These are phyloP conservation scores for Verticillium albo-atrum DNA, from an alignment of 2,329 filamentous ascomycete species.

Conservation along the genomic window DNA sequence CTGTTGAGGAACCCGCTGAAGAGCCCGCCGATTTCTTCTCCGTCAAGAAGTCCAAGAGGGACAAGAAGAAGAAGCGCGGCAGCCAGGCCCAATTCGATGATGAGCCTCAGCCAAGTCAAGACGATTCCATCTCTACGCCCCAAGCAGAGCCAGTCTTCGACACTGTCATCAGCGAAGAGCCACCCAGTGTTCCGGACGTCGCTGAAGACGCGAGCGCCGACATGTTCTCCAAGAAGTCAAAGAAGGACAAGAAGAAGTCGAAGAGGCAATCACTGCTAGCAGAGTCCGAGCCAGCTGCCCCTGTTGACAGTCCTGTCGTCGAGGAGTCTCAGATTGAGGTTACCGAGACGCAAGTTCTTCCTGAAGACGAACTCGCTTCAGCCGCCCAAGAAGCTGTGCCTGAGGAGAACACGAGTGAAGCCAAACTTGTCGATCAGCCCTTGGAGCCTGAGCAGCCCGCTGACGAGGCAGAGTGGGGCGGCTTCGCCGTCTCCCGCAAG, in stretches of 20 bases:
- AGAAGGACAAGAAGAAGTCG: conserved; percentile 20
- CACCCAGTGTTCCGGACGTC: not conserved
- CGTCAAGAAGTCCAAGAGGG: conserved; percentile 25
- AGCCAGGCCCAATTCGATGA: conserved; percentile 1
- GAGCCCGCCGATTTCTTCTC: conserved; percentile 14
- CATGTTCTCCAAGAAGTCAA: conserved; percentile 11
- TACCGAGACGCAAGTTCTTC: not conserved
- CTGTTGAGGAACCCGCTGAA: not conserved
- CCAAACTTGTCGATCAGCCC: not conserved
- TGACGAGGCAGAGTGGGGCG: conserved; percentile 1
- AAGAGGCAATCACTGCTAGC: conserved; percentile 13
- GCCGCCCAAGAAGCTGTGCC: not conserved
- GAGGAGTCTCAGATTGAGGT: not conserved
- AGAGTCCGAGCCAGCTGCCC: not conserved
- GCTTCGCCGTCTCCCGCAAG: conserved; percentile 6
- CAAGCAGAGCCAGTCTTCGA: not conserved
- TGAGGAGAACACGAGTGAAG: not conserved
- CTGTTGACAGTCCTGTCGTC: not conserved
- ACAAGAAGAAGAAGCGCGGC: conserved; percentile 14
- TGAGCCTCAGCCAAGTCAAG: not conserved
- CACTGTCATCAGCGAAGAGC: not conserved
- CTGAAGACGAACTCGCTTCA: not conserved
- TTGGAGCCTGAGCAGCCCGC: not conserved
- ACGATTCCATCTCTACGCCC: not conserved
- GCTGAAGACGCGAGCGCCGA: not conserved